These are phyloP conservation scores for Geotrichum restrictum DNA, from an alignment of 1,139 yeast species.

Conservation along the genomic window DNA sequence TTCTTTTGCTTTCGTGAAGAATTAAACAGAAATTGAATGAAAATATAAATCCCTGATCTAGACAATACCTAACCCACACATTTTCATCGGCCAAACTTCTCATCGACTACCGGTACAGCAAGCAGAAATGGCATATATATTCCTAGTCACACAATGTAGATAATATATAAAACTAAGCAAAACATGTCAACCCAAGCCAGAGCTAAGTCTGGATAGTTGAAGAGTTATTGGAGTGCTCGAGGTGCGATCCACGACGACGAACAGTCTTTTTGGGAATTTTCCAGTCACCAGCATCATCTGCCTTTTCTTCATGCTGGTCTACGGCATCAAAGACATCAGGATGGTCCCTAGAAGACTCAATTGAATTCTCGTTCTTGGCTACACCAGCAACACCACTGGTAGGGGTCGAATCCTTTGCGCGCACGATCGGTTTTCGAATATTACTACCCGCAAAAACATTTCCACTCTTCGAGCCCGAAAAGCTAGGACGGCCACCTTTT, in stretches of 20 bases:
- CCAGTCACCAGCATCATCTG: conserved; percentile 16
- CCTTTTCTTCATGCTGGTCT: conserved; percentile 8
- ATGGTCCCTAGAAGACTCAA: not conserved
- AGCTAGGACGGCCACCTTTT: conserved; percentile 9
- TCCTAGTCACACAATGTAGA: no score
- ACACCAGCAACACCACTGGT: not conserved
- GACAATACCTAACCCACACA: no score
- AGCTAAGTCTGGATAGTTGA: conserved; percentile 2
- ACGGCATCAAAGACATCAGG: conserved; percentile 13
- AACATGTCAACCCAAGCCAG: no score
- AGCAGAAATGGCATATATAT: no score
- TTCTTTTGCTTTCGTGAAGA: no score
- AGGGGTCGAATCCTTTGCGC: no score
- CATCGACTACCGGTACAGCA: no score
- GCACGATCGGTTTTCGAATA: not conserved
- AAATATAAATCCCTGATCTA: no score
- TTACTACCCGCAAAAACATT: not conserved
- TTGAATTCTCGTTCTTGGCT: conserved; percentile 3
- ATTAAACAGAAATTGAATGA: no score
- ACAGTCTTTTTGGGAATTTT: conserved; percentile 19
- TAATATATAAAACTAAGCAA: no score
- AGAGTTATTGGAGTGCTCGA: not conserved
- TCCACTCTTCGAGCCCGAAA: conserved; percentile 11
- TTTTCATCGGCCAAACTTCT: no score
- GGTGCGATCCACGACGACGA: conserved; percentile 6